These are phyloP conservation scores for Anthostomella pinea DNA, from an alignment of 2,329 filamentous ascomycete species.

Conservation along the genomic window DNA sequence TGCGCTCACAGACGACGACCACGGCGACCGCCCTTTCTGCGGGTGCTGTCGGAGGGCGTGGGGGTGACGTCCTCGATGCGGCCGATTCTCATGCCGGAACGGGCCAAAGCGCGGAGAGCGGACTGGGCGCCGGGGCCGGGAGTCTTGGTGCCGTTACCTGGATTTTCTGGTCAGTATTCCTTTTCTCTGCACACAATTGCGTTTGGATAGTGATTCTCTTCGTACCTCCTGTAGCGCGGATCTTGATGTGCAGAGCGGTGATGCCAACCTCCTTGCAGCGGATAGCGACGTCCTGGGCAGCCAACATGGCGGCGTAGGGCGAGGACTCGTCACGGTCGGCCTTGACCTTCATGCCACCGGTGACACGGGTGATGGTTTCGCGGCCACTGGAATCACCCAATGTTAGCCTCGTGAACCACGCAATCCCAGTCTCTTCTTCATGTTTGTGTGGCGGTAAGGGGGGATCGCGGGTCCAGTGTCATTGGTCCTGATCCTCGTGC, in stretches of 20 bases:
- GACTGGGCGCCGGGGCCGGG: conserved; percentile 98
- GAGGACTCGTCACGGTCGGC: conserved; percentile 99
- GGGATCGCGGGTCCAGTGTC: conserved; percentile 3
- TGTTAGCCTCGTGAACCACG: conserved; percentile 55
- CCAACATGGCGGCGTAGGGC: conserved; percentile 99
- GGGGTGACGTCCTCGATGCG: conserved; percentile 99
- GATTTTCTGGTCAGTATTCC: conserved; percentile 8
- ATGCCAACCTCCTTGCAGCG: conserved; percentile 72
- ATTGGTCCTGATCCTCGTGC: too few species aligned
- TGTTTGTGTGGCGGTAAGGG: too few species aligned
- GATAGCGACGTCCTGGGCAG: conserved; percentile 93
- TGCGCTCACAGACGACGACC: conserved; percentile 95
- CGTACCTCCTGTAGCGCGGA: conserved; percentile 94
- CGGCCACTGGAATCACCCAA: conserved; percentile 83
- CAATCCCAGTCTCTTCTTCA: conserved; percentile 3
- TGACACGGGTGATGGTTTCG: conserved; percentile 99
- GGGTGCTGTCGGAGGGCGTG: conserved; percentile 97
- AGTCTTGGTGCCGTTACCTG: conserved; percentile 98
- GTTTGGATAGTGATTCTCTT: neutral
- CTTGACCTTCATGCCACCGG: conserved; percentile 99
- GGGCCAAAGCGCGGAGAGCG: conserved; percentile 95
- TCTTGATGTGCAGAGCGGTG: conserved; percentile 99
- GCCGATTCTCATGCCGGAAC: conserved; percentile 99
- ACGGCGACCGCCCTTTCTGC: conserved; percentile 99
- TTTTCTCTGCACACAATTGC: conserved; percentile 8